These are phyloP conservation scores for Penicillium sp. DNA, from an alignment of 2,329 filamentous ascomycete genomes.

Conservation along the genomic window DNA sequence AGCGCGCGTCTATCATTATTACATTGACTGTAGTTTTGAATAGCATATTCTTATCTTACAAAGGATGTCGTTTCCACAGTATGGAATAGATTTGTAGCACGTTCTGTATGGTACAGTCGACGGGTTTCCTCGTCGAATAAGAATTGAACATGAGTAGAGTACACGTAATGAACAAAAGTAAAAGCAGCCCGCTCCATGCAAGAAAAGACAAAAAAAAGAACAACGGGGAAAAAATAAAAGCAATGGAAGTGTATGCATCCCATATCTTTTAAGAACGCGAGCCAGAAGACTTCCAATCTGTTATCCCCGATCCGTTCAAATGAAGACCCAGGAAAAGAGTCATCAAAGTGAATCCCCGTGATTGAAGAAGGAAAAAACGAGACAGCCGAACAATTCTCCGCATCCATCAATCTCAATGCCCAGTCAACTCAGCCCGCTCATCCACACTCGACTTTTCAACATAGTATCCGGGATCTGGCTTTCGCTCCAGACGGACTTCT, in stretches of 20 bases:
- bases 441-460: constrained; percentile 53
- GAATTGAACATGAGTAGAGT: constrained; percentile 10
- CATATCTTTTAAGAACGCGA: too few species aligned
- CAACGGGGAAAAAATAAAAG: not conserved
- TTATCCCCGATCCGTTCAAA: too few species aligned
- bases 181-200: constrained; percentile 20
- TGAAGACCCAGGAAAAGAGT: not conserved
- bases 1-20: constrained; percentile 9
- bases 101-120: constrained; percentile 15
- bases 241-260: too few species aligned
- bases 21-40: constrained; percentile 10
- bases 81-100: constrained; percentile 4
- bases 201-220: constrained; percentile 1
- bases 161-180: constrained; percentile 9
- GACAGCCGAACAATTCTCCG: not conserved
- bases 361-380: not conserved
- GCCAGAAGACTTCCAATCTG: too few species aligned
- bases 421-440: constrained; percentile 22
- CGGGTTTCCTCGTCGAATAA: not conserved
- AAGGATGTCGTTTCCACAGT: constrained; percentile 1
- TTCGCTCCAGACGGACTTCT: constrained; percentile 65
- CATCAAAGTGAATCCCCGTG: not conserved
- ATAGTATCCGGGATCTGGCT: constrained; percentile 74
- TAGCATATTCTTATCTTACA: constrained; percentile 15
- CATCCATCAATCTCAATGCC: constrained; percentile 9